phyloP scores from a whole-genome alignment of 495 filamentous ascomycete genomes.

The Cenococcum geophilum region DNA sequence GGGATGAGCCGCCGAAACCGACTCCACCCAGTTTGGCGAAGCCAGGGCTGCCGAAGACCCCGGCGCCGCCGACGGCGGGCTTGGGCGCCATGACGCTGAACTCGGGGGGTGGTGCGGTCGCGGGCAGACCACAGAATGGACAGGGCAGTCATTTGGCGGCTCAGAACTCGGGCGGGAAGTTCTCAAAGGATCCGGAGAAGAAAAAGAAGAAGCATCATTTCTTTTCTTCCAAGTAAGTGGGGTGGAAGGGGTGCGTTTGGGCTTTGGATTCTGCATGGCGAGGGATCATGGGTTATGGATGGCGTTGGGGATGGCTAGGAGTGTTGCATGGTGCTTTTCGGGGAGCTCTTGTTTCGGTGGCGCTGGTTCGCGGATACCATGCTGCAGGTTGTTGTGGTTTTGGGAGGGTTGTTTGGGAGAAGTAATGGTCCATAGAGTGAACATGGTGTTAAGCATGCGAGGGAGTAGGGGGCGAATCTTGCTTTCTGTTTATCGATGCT shows the following conservation, averaged over 20 bases:
- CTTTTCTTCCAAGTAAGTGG: constrained; percentile 55
- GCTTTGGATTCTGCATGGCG: background rate
- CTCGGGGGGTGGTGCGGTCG: constrained; percentile 28
- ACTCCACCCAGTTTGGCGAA: constrained; percentile 40
- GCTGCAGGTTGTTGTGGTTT: background rate
- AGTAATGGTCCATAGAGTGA: too few species aligned
- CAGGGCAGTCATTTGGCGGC: constrained; percentile 32
- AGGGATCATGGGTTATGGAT: background rate
- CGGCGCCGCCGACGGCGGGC: constrained; percentile 50
- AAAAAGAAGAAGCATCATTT: constrained; percentile 76
- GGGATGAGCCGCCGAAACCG: constrained; percentile 45
- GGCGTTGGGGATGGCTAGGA: background rate
- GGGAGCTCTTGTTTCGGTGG: background rate
- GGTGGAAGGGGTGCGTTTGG: background rate
- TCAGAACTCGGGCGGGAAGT: constrained; percentile 44
- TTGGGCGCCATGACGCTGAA: constrained; percentile 56
- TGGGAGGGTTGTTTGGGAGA: too few species aligned
- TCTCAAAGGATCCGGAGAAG: constrained; percentile 48
- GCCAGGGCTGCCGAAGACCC: constrained; percentile 39
- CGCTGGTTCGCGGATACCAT: background rate
- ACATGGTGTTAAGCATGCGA: too few species aligned
- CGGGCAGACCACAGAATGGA: constrained; percentile 11
- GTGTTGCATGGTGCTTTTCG: background rate
- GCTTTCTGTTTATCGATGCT: too few species aligned
- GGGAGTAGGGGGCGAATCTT: too few species aligned